phyloP scores from a whole-genome alignment of 2,329 filamentous ascomycete genomes.

The Colletotrichum godetiae region DNA sequence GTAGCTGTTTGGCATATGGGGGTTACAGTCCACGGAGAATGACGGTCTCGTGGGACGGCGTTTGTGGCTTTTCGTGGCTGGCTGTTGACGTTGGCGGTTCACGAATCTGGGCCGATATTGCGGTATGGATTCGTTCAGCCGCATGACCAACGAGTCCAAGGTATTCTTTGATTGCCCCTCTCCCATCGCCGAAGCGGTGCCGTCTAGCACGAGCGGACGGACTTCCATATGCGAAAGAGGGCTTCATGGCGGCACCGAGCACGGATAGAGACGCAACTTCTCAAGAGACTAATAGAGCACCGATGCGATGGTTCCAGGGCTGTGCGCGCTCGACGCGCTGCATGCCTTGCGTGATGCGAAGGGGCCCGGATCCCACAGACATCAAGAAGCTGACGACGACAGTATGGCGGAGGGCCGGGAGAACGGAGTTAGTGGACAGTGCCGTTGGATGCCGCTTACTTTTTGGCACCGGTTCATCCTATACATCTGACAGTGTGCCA shows the following conservation, averaged over 20 bases:
- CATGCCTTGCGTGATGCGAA: background rate
- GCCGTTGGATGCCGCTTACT: background rate
- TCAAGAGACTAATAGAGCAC: background rate
- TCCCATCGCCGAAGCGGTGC: background rate
- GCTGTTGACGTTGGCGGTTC: background rate
- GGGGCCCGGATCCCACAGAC: background rate
- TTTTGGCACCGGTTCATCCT: background rate
- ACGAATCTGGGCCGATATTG: background rate
- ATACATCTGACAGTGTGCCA: background rate
- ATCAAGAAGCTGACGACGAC: background rate
- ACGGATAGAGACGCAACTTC: too few species aligned
- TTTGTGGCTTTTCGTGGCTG: background rate
- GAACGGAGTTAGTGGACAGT: background rate
- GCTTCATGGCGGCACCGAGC: background rate
- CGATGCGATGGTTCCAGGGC: background rate
- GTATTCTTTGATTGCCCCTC: background rate
- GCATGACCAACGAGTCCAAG: background rate
- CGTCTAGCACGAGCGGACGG: background rate
- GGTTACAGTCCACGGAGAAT: background rate
- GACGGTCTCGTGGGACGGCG: background rate
- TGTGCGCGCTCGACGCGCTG: background rate
- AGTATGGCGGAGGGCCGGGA: background rate
- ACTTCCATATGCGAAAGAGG: background rate
- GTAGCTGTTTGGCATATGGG: background rate
- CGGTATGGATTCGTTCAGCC: background rate